These are phyloP conservation scores for Pinus tabuliformis DNA, from an alignment of 75 land plant genomes.

Conservation along the genomic window DNA sequence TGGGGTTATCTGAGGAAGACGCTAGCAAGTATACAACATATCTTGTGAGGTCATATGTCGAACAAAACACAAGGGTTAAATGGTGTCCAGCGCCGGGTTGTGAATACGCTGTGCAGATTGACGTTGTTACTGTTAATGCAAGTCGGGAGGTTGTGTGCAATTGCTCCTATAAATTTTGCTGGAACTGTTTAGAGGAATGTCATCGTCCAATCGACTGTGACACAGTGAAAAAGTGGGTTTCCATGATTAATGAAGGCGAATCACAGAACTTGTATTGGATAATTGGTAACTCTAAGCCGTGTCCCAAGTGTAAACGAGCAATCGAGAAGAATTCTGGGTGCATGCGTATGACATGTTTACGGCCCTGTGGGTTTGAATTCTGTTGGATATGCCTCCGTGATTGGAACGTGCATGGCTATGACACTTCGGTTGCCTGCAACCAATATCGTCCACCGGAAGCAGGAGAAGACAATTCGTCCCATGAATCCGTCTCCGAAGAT, in stretches of 20 bases:
- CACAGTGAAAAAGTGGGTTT: constrained; percentile 61
- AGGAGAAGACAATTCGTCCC: too few relatives aligned
- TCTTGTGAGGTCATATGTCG: background rate
- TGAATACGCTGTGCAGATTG: constrained; percentile 1
- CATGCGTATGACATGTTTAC: too few relatives aligned
- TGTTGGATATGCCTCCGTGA: too few relatives aligned
- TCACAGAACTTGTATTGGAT: background rate
- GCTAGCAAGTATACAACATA: constrained; percentile 8
- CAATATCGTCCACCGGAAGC: too few relatives aligned
- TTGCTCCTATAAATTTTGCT: constrained; percentile 39
- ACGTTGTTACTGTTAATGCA: constrained; percentile 14
- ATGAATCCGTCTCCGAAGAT: too few relatives aligned
- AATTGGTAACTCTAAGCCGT: constrained; percentile 8
- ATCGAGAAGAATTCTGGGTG: too few relatives aligned
- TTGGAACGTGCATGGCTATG: too few relatives aligned
- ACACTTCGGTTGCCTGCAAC: too few relatives aligned
- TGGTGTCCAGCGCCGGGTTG: constrained; percentile 28
- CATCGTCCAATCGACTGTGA: constrained; percentile 88
- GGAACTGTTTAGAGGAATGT: constrained; percentile 57
- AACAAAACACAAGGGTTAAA: background rate
- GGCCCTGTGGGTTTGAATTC: too few relatives aligned
- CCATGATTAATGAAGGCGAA: background rate
- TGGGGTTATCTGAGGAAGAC: background rate
- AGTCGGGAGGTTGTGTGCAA: constrained; percentile 49
- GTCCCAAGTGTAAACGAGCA: too few relatives aligned